Conservation (phyloP, 139 green algal genomes). For the Tetradesmus obliquus region DNA sequence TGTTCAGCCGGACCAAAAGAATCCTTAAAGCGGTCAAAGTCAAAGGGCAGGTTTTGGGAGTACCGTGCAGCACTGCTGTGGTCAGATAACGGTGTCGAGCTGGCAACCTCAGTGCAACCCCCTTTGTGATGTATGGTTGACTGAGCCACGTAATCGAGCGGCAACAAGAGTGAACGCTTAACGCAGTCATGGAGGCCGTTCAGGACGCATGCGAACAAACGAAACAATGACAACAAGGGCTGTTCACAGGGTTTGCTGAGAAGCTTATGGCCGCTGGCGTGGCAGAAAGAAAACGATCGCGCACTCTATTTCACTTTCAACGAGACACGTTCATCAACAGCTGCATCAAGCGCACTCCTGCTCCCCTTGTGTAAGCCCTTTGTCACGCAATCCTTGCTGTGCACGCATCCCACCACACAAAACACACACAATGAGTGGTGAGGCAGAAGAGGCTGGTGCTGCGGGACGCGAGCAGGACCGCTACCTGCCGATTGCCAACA, state of each 20-base stretch:
- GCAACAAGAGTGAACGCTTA: too few relatives aligned
- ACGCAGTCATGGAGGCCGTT: too few relatives aligned
- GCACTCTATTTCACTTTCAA: not conserved
- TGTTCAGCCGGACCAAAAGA: not conserved
- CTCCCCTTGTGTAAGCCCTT: not conserved
- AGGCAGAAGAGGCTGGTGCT: constrained; percentile 48
- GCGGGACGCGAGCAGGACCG: constrained; percentile 89
- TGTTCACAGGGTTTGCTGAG: not conserved
- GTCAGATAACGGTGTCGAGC: not conserved
- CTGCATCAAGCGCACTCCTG: not conserved
- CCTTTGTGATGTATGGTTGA: not conserved
- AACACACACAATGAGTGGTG: constrained; percentile 4
- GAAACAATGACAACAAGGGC: not conserved
- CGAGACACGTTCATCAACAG: not conserved
- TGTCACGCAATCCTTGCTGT: not conserved
- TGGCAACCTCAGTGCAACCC: not conserved
- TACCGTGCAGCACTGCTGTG: not conserved
- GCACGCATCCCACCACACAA: not conserved
- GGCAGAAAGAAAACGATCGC: too few relatives aligned
- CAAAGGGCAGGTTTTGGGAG: not conserved
- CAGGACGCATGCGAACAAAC: not conserved
- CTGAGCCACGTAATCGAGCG: too few relatives aligned
- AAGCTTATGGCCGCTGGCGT: not conserved
- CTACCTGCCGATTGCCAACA: constrained; percentile 99
- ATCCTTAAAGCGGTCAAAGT: not conserved